These are phyloP conservation scores for Suillus clintonianus DNA, from an alignment of 768 basidiomycete genomes.

Conservation along the genomic window DNA sequence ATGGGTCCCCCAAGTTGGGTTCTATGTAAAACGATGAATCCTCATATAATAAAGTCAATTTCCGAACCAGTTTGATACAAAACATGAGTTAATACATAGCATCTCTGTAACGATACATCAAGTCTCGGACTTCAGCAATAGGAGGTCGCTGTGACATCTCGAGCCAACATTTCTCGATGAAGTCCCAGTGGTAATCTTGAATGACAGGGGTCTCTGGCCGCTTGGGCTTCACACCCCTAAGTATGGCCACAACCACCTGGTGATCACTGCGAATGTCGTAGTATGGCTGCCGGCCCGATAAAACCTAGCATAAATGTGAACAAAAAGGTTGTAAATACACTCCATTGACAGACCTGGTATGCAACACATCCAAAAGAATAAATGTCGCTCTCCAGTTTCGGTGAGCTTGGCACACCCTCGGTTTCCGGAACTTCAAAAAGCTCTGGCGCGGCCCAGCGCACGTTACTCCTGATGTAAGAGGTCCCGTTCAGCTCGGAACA, in stretches of 20 bases:
- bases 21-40: neutral
- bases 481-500: neutral
- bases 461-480: slow-evolving; percentile 22
- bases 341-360: slow-evolving; percentile 20
- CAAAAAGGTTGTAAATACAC: neutral
- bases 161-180: slow-evolving; percentile 43
- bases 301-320: neutral
- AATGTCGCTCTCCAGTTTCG: slow-evolving; percentile 5
- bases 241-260: slow-evolving; percentile 13
- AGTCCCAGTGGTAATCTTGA: slow-evolving; percentile 41
- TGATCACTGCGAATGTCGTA: slow-evolving; percentile 2
- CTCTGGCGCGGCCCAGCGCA: slow-evolving; percentile 33
- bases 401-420: neutral
- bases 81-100: neutral
- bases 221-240: neutral
- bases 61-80: neutral
- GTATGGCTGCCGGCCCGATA: slow-evolving; percentile 1
- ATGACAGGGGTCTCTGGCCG: slow-evolving; percentile 36
- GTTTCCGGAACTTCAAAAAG: slow-evolving; percentile 24
- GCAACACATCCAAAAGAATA: slow-evolving; percentile 21
- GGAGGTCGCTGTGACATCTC: neutral
- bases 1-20: neutral
- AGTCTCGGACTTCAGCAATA: neutral
- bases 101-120: neutral
- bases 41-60: neutral